Base-by-base conservation (phyloP, 768 basidiomycete species). In the Hygrophoropsis aurantiaca region DNA sequence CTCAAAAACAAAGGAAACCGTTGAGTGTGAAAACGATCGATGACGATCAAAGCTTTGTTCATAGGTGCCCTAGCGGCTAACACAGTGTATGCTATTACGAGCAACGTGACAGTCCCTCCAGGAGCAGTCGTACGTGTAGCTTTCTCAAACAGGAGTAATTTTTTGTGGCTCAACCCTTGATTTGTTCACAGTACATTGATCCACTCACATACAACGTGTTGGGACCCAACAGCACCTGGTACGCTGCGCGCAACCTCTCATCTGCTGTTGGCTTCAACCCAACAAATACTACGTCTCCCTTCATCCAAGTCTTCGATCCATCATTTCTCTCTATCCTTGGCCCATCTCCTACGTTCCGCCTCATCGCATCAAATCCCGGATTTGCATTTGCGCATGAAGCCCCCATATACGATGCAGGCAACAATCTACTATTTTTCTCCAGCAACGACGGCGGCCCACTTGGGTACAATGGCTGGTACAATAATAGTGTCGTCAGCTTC, bases 351-450 rank as follows among this genome's bases (percentile, higher is more conserved):
- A 74, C 74, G 2, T 72, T 89, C 43, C 71, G 75, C 7, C 58
- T 78, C 44, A 75, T 90, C 40, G 81, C 84, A 2, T 74, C 76
- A 10, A 81, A 81, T 50, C 71, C 74, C 5, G 75, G 71, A 5
- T 82, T 82, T 61, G 80, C 81, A 10, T 82, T 87, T 50, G 85
- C 85, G 13, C 87, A 89, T 58, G 86, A 88, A 64, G 87, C 84
- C 8, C 84, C 84, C 0, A 68, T 87, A 2, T 86, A 79, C 65
- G 68, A 77, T 33, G 62, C 79, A 4, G 72, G 68, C 16, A 81
- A 79, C 5, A 77, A 87, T 58, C 79, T 85, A 51, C 68, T 88
- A 2, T 81, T 79, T 66, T 88, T 88, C 56, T 76, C 78, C 8
- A 82, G 81, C 62, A 85, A 83, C 55, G 81, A 80, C 48, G 84